Evolutionary conservation across 805 yeast genomes (phyloP).

Genomic region (Yamadazyma kitorensis): DNA sequence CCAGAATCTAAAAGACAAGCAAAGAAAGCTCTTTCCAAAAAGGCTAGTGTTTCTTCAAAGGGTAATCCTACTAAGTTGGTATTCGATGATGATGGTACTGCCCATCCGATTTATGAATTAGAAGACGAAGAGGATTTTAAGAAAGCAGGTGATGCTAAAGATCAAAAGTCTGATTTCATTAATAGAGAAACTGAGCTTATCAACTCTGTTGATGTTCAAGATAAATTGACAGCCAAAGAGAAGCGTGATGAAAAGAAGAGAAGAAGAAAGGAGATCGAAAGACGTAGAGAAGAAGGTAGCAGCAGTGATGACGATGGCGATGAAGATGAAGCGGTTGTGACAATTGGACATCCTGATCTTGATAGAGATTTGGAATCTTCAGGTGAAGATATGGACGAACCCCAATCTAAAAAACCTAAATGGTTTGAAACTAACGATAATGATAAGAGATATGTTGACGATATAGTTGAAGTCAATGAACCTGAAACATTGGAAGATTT

Average conservation of each 20-base stretch:
- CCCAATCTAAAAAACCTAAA: constrained; percentile 41
- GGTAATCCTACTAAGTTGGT: constrained; percentile 75
- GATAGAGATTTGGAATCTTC: constrained; percentile 45
- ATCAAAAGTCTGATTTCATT: constrained; percentile 68
- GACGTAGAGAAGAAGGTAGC: constrained; percentile 41
- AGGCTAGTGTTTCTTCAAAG: constrained; percentile 56
- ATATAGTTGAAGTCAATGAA: constrained; percentile 71
- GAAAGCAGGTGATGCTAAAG: constrained; percentile 65
- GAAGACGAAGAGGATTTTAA: constrained; percentile 86
- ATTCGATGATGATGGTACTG: constrained; percentile 92
- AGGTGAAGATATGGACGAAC: constrained; percentile 30
- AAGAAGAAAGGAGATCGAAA: constrained; percentile 77
- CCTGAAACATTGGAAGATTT: constrained; percentile 92
- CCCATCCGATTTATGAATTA: constrained; percentile 89
- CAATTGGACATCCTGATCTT: constrained; percentile 34
- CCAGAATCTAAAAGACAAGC: constrained; percentile 82
- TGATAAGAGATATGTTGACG: constrained; percentile 21
- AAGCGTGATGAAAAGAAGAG: constrained; percentile 88
- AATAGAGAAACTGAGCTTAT: constrained; percentile 63
- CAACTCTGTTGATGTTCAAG: constrained; percentile 70
- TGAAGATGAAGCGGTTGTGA: constrained; percentile 25
- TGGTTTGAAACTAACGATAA: constrained; percentile 46
- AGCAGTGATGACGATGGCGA: constrained; percentile 30
- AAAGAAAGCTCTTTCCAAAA: constrained; percentile 85
- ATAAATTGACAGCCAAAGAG: constrained; percentile 71